These are phyloP conservation scores for Backusella sp. DNA, from an alignment of 192 early-diverging fungal genomes.

Conservation along the genomic window DNA sequence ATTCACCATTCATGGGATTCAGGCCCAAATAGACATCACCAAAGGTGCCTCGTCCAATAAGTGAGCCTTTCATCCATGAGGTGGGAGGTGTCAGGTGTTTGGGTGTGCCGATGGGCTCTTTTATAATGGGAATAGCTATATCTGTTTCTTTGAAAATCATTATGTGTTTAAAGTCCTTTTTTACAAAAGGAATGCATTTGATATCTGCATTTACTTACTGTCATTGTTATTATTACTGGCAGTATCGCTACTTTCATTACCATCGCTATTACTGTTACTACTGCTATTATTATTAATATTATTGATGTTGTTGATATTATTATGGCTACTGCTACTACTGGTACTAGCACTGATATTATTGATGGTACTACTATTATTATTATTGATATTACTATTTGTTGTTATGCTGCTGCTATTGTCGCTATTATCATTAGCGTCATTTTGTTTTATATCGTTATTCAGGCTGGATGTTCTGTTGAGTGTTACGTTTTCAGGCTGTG, in stretches of 20 bases:
- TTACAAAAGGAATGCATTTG: not conserved
- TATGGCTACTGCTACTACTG: not conserved
- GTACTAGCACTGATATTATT: not conserved
- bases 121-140: not conserved
- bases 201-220: not conserved
- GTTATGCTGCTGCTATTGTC: not conserved
- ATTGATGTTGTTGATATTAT: not conserved
- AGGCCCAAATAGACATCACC: constrained; percentile 91
- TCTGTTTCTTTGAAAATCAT: not conserved
- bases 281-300: not conserved
- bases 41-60: constrained; percentile 97
- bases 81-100: constrained; percentile 11
- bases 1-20: constrained; percentile 81
- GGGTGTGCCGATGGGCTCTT: not conserved
- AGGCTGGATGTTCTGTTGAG: not conserved
- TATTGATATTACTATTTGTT: not conserved
- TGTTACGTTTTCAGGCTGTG: not conserved
- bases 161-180: not conserved
- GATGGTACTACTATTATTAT: not conserved
- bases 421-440: not conserved
- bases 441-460: not conserved
- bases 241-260: not conserved
- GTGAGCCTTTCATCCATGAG: constrained; percentile 82
- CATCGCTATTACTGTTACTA: not conserved
- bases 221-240: not conserved